Evolutionary conservation across 306 rosid genomes (phyloP).

Genomic region (Malus sieversii): DNA sequence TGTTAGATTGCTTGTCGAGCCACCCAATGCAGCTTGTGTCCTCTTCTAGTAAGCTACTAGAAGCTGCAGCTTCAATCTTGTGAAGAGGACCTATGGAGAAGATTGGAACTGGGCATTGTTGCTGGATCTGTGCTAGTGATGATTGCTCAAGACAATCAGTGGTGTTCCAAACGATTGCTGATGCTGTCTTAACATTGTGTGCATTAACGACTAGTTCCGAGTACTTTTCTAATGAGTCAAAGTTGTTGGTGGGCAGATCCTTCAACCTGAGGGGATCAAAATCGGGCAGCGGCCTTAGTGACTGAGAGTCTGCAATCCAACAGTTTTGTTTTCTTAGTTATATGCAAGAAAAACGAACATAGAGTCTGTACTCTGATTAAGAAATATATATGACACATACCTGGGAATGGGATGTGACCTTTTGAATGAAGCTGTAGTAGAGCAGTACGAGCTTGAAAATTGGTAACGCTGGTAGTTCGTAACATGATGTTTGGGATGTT

Average conservation of each 20-base stretch:
- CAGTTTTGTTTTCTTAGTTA: neutral
- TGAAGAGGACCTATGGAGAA: slow-evolving; percentile 45
- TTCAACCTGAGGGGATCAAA: slow-evolving; percentile 37
- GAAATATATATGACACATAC: slow-evolving; percentile 1
- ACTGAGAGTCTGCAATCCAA: slow-evolving; percentile 18
- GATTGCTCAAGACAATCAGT: slow-evolving; percentile 22
- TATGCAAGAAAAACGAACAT: neutral
- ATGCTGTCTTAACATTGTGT: slow-evolving; percentile 11
- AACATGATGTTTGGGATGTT: slow-evolving; percentile 34
- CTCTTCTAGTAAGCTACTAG: too few relatives aligned
- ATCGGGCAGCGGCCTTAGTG: slow-evolving; percentile 17
- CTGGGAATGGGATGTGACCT: slow-evolving; percentile 35
- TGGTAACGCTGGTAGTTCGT: slow-evolving; percentile 25
- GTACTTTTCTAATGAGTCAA: neutral
- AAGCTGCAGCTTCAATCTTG: too few relatives aligned
- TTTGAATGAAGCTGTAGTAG: slow-evolving; percentile 12
- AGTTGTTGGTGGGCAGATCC: slow-evolving; percentile 36
- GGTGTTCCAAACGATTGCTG: slow-evolving; percentile 44
- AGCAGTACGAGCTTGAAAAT: slow-evolving; percentile 17
- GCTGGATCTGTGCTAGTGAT: slow-evolving; percentile 14
- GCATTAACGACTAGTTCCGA: neutral
- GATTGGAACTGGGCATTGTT: slow-evolving; percentile 13
- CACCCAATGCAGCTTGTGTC: too few relatives aligned
- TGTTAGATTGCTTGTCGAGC: too few relatives aligned
- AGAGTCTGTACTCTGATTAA: too few relatives aligned